These are phyloP conservation scores for Diutina neorugosa DNA, from an alignment of 1,139 yeast species.

Conservation along the genomic window DNA sequence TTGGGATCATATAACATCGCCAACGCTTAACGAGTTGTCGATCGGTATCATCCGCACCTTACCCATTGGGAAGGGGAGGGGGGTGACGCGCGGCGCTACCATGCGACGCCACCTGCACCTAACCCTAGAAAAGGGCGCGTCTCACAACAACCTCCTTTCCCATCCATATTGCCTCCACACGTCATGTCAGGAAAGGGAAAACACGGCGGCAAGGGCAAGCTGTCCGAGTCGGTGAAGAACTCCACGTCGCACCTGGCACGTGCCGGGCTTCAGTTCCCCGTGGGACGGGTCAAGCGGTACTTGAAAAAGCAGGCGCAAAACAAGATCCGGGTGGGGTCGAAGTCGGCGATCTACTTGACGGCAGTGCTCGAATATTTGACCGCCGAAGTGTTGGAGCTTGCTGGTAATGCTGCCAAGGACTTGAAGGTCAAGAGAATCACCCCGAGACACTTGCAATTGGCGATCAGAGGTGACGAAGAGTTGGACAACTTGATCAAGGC, in stretches of 20 bases:
- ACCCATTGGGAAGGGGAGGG: neutral
- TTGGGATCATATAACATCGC: slow-evolving; percentile 33
- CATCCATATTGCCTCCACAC: neutral
- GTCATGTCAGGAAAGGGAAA: slow-evolving; percentile 77
- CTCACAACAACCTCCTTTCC: slow-evolving; percentile 6
- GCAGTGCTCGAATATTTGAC: slow-evolving; percentile 96
- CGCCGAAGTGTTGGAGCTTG: slow-evolving; percentile 96
- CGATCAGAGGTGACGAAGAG: slow-evolving; percentile 98
- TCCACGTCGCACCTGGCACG: slow-evolving; percentile 89
- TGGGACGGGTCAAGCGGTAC: slow-evolving; percentile 95
- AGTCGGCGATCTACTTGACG: slow-evolving; percentile 92
- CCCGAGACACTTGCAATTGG: slow-evolving; percentile 96
- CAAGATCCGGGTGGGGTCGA: slow-evolving; percentile 92
- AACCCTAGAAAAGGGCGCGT: neutral
- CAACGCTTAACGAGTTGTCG: slow-evolving; percentile 10
- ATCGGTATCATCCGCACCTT: slow-evolving; percentile 1
- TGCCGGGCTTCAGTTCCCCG: slow-evolving; percentile 97
- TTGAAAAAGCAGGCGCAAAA: slow-evolving; percentile 86
- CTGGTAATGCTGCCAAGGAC: slow-evolving; percentile 98
- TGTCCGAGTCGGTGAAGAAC: slow-evolving; percentile 53
- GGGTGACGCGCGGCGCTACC: slow-evolving; percentile 1
- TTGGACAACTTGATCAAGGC: slow-evolving; percentile 92
- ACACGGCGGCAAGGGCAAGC: slow-evolving; percentile 95
- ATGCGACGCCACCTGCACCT: neutral
- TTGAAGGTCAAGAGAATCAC: slow-evolving; percentile 97